Evolutionary conservation across 1,284 basidiomycete species (phyloP).

Genomic region (Ganoderma boninense): DNA sequence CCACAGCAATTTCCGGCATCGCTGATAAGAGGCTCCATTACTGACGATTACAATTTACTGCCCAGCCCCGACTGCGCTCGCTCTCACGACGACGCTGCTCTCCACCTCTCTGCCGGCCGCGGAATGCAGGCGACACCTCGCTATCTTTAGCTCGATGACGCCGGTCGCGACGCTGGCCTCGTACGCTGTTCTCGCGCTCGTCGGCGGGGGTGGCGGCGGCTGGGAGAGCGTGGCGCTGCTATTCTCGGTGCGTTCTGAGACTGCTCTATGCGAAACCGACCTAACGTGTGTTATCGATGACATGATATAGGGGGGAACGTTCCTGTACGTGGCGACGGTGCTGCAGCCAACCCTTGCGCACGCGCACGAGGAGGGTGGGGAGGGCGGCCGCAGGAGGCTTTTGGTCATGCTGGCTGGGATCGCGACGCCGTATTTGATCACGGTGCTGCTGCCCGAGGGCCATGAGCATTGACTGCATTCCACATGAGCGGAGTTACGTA

Average conservation of each 20-base stretch:
- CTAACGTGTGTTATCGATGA: background rate
- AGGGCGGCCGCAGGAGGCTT: slow-evolving; percentile 27
- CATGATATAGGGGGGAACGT: slow-evolving; percentile 84
- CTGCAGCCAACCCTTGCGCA: slow-evolving; percentile 74
- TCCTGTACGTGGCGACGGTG: slow-evolving; percentile 94
- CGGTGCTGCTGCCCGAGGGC: slow-evolving; percentile 21
- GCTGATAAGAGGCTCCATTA: slow-evolving; percentile 6
- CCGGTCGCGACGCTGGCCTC: slow-evolving; percentile 79
- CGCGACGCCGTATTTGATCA: slow-evolving; percentile 26
- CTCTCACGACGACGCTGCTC: slow-evolving; percentile 84
- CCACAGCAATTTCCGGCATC: no score
- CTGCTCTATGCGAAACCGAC: background rate
- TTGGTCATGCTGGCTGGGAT: slow-evolving; percentile 27
- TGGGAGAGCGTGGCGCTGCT: slow-evolving; percentile 83
- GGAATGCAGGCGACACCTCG: slow-evolving; percentile 78
- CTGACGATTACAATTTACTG: background rate
- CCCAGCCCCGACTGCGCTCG: slow-evolving; percentile 87
- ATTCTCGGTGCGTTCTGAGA: slow-evolving; percentile 68
- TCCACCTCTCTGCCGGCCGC: slow-evolving; percentile 71
- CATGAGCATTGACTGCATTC: slow-evolving; percentile 17
- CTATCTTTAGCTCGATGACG: slow-evolving; percentile 84
- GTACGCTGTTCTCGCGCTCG: slow-evolving; percentile 67
- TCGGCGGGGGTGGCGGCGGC: slow-evolving; percentile 46
- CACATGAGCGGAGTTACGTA: background rate
- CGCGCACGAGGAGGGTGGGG: slow-evolving; percentile 45